Conservation (phyloP, 2,329 filamentous ascomycete species). For the Colletotrichum lindemuthianum region DNA sequence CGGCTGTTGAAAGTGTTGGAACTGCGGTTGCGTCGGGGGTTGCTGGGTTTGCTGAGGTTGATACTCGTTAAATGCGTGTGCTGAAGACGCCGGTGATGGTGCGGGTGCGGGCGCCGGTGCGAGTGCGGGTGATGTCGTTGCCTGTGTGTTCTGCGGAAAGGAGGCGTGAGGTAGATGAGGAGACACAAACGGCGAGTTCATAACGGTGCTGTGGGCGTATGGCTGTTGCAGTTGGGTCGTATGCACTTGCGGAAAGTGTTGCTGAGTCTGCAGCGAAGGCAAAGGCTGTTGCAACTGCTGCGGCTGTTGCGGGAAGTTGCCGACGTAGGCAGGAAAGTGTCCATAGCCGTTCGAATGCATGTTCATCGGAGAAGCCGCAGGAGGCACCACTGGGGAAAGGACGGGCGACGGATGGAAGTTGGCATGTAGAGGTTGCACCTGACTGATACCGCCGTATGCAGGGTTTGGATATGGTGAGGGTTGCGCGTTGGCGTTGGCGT, state of each 20-base stretch:
- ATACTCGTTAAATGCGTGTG: slow-evolving; percentile 23
- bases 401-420: slow-evolving; percentile 42
- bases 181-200: slow-evolving; percentile 27
- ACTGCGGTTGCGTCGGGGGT: slow-evolving; percentile 25
- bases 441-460: slow-evolving; percentile 36
- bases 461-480: slow-evolving; percentile 31
- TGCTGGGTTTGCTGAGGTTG: not conserved
- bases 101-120: slow-evolving; percentile 18
- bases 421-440: slow-evolving; percentile 42
- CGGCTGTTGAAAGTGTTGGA: slow-evolving; percentile 33
- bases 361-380: slow-evolving; percentile 40
- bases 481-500: slow-evolving; percentile 37
- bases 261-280: slow-evolving; percentile 42
- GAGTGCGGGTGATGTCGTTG: slow-evolving; percentile 24
- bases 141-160: slow-evolving; percentile 21
- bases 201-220: slow-evolving; percentile 22
- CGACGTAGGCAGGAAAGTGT: slow-evolving; percentile 38
- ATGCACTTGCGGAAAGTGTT: slow-evolving; percentile 31
- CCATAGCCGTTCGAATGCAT: slow-evolving; percentile 32
- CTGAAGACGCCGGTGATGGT: not conserved
- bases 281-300: slow-evolving; percentile 41
- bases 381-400: slow-evolving; percentile 40
- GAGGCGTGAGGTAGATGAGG: slow-evolving; percentile 27
- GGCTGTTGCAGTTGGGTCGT: slow-evolving; percentile 22
- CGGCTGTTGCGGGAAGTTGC: slow-evolving; percentile 40